phyloP scores from a whole-genome alignment of 2,329 filamentous ascomycete species.

The Celoporthe dispersa region DNA sequence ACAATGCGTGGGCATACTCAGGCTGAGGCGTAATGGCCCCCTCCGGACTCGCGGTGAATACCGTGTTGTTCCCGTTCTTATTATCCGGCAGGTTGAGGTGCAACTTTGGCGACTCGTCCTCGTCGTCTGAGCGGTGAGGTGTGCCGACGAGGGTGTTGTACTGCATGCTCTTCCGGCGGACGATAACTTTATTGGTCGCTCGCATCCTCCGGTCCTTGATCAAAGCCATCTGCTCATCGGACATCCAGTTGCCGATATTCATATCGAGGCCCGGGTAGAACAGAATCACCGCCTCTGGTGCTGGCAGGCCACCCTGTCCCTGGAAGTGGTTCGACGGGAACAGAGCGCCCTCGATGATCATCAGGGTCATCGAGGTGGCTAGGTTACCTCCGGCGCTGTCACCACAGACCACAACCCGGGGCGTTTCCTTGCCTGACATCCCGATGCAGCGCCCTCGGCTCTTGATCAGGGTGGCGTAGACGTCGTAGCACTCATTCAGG shows the following conservation, averaged over 20 bases:
- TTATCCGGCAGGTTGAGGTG: conserved; percentile 29
- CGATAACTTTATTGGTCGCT: conserved; percentile 76
- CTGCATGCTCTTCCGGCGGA: conserved; percentile 85
- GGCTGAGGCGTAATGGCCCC: conserved; percentile 47
- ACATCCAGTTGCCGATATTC: conserved; percentile 99
- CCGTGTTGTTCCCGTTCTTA: conserved; percentile 30
- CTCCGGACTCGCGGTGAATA: conserved; percentile 28
- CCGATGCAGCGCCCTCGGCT: conserved; percentile 78
- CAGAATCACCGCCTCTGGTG: conserved; percentile 80
- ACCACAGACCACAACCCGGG: conserved; percentile 74
- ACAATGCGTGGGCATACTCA: conserved; percentile 55
- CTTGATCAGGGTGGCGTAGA: conserved; percentile 74
- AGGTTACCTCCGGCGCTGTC: conserved; percentile 86
- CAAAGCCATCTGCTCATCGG: conserved; percentile 93
- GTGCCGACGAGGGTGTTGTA: conserved; percentile 85
- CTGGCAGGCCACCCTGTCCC: conserved; percentile 65
- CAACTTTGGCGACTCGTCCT: conserved; percentile 53
- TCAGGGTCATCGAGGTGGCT: conserved; percentile 79
- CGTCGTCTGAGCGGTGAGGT: conserved; percentile 79
- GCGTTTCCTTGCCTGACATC: conserved; percentile 66
- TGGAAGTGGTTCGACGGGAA: conserved; percentile 59
- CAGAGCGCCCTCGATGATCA: conserved; percentile 80
- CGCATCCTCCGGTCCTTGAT: conserved; percentile 83
- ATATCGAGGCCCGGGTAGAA: conserved; percentile 92
- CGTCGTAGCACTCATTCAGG: conserved; percentile 85